Evolutionary conservation across 1,284 basidiomycete genomes (phyloP).

Genomic region (Sporisorium scitamineum): DNA sequence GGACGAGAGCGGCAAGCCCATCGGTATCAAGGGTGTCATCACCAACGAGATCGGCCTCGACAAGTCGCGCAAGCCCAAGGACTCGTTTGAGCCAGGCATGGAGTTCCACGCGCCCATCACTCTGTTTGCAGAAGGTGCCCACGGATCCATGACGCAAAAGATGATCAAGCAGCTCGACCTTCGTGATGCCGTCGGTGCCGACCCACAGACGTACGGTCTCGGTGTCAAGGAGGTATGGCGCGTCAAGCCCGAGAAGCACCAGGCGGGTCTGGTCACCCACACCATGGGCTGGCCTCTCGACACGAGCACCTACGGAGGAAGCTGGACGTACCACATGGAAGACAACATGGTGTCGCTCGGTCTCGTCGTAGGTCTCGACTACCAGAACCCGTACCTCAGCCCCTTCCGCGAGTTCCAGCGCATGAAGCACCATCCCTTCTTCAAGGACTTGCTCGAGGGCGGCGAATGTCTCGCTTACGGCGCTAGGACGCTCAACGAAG

Average conservation of each 20-base stretch:
- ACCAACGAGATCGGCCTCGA: constrained; percentile 97
- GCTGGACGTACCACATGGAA: constrained; percentile 96
- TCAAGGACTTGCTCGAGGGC: constrained; percentile 82
- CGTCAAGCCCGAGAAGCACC: constrained; percentile 80
- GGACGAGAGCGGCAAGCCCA: constrained; percentile 73
- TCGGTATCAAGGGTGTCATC: constrained; percentile 81
- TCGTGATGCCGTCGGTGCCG: constrained; percentile 75
- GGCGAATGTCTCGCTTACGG: constrained; percentile 88
- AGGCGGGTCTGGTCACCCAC: constrained; percentile 88
- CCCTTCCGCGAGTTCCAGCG: constrained; percentile 95
- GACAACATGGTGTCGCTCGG: constrained; percentile 91
- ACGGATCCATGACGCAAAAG: constrained; percentile 89
- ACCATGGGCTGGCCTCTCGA: constrained; percentile 94
- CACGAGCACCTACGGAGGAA: constrained; percentile 88
- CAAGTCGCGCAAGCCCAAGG: constrained; percentile 81
- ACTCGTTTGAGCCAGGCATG: constrained; percentile 96
- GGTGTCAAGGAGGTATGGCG: constrained; percentile 99
- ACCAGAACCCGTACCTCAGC: constrained; percentile 90
- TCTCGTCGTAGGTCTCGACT: constrained; percentile 93
- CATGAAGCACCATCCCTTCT: constrained; percentile 97
- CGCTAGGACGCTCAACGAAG: constrained; percentile 91
- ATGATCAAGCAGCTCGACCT: constrained; percentile 83
- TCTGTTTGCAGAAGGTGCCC: constrained; percentile 94
- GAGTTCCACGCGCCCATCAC: constrained; percentile 93
- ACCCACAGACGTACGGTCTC: constrained; percentile 96